These are phyloP conservation scores for Teratosphaeriaceae sp. DNA, from an alignment of 2,329 filamentous ascomycete genomes.

Conservation along the genomic window DNA sequence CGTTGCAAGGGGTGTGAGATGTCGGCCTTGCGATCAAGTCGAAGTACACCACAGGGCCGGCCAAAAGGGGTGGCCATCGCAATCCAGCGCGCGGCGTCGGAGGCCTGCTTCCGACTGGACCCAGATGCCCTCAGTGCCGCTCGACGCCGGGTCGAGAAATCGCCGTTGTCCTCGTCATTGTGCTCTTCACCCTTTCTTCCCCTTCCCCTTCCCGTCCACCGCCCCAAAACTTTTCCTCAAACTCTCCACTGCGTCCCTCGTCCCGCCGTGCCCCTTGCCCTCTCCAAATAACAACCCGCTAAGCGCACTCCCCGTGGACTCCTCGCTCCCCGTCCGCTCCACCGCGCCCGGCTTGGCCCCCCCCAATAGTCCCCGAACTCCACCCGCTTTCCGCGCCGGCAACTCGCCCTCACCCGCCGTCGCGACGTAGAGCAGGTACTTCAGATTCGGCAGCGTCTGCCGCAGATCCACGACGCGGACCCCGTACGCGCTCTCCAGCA, in stretches of 20 bases:
- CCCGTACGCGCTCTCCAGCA: constrained; percentile 56
- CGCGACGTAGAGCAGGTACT: constrained; percentile 84
- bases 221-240: constrained; percentile 13
- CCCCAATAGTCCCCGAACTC: constrained; percentile 41
- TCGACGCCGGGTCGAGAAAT: too few relatives aligned
- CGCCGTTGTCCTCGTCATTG: too few relatives aligned
- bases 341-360: constrained; percentile 7
- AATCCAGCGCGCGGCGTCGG: too few relatives aligned
- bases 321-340: constrained; percentile 18
- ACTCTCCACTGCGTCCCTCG: constrained; percentile 23
- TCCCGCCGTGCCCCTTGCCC: constrained; percentile 11
- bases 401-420: constrained; percentile 67
- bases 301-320: constrained; percentile 18
- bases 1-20: too few relatives aligned
- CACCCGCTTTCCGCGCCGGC: constrained; percentile 49
- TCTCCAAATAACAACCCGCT: constrained; percentile 15
- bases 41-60: too few relatives aligned
- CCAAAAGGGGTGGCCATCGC: too few relatives aligned
- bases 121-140: too few relatives aligned
- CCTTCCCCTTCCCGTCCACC: neutral
- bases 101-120: too few relatives aligned
- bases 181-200: constrained; percentile 1
- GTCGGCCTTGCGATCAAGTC: too few relatives aligned
- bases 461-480: constrained; percentile 81
- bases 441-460: constrained; percentile 87